phyloP scores from a whole-genome alignment of 768 basidiomycete species.

The Leccinum disarticulatum region DNA sequence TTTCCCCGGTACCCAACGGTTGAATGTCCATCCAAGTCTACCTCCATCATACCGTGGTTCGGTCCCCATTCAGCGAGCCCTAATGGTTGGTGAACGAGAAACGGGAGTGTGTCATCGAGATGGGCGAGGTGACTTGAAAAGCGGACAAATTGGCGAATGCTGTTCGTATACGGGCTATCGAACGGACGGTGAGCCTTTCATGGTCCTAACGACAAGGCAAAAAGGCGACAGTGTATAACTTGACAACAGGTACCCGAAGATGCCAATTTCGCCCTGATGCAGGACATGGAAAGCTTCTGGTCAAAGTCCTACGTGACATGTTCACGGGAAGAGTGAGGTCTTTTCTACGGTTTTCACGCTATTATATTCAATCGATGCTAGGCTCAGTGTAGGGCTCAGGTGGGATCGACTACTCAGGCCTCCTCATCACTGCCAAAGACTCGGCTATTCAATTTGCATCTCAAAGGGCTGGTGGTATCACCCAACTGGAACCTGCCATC shows the following conservation, averaged over 20 bases:
- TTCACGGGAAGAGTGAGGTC: conserved; percentile 49
- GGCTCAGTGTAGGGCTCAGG: conserved; percentile 53
- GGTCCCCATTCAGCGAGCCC: conserved; percentile 83
- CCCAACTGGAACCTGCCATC: conserved; percentile 27
- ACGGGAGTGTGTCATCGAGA: conserved; percentile 81
- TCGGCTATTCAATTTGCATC: conserved; percentile 19
- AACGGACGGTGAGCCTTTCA: conserved; percentile 47
- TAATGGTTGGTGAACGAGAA: conserved; percentile 62
- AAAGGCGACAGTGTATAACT: not conserved
- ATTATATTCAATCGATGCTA: conserved; percentile 25
- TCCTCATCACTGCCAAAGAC: conserved; percentile 28
- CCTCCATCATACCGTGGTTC: conserved; percentile 87
- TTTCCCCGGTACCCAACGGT: conserved; percentile 56
- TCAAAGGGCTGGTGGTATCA: conserved; percentile 20
- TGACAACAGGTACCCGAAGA: conserved; percentile 51
- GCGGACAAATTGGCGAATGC: conserved; percentile 67
- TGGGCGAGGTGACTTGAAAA: conserved; percentile 53
- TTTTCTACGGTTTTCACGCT: not conserved
- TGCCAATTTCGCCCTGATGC: conserved; percentile 53
- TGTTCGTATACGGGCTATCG: conserved; percentile 65
- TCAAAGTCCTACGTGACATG: conserved; percentile 67
- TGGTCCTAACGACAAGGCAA: not conserved
- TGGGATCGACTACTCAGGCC: conserved; percentile 44
- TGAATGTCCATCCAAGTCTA: conserved; percentile 91
- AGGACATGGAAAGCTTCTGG: conserved; percentile 67